Base-by-base conservation (phyloP, 768 basidiomycete species). In the Boletales sp. region DNA sequence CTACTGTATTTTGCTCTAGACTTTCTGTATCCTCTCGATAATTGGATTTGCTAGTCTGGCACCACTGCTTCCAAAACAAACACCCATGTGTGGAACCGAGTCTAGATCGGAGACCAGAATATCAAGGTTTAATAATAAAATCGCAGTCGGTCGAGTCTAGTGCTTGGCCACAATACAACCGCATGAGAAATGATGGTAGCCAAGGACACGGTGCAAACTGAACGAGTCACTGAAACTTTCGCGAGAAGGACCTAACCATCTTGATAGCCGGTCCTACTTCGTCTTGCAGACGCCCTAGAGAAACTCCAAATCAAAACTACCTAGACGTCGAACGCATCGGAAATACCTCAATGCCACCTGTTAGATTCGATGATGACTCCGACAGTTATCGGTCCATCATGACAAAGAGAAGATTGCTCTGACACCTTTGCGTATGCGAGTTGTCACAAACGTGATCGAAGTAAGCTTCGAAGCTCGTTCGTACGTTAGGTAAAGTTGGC, bases 41-140 rank as follows among this genome's bases (percentile, higher is more conserved):
- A 28, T 28, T 28, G 25, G 25, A 28, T 28, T 28, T 7, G 6
- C 25, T 28, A 6, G 4, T 7, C 5, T 28, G 25, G 31, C 40
- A 34, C 43, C 4, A 14, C 19, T 30, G 12, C 38, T 43, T 32
- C 43, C 4, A 3, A 12, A 17, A 28, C 25, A 33, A 31, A 41
- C 28, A 5, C 12, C 40, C 12, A 30, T 19, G 44, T 31, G 32
- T 18, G 28, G 18, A 18, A n/a, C 32, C 6, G 31, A 31, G 17
- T 35, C 21, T 17, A 32, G 21, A 42, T 41, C 37, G 40, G 48
- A 25, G 25, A n/a, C 38, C 19, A 10, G 19, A 30, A 19, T 0
- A 40, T 46, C 44, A 57, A 39, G 48, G 51, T 64, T 62, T 58
- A 56, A 56, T 62, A 21, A 17, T 28, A 28, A 28, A 47, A 28